Evolutionary conservation across 192 early-diverging fungal genomes (phyloP).

Genomic region (Backusella australiensis): DNA sequence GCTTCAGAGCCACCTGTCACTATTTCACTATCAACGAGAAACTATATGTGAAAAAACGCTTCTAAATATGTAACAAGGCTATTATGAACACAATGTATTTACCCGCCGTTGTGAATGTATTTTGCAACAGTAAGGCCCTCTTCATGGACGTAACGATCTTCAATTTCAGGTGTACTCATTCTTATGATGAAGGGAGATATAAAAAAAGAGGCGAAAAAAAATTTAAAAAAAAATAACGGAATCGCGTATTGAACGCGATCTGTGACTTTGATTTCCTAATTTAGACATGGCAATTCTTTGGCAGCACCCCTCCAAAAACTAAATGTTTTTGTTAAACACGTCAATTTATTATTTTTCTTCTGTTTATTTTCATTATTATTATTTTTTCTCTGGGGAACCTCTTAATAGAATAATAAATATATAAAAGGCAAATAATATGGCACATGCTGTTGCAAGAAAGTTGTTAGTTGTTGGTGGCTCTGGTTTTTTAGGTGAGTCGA

Average conservation of each 20-base stretch:
- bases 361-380: background rate
- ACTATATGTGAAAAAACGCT: background rate
- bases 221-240: background rate
- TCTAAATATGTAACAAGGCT: background rate
- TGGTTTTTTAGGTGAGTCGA: constrained; percentile 54
- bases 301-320: background rate
- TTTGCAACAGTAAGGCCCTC: background rate
- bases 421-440: background rate
- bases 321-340: constrained; percentile 1
- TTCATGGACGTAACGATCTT: background rate
- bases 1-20: background rate
- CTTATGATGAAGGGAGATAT: background rate
- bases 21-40: background rate
- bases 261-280: background rate
- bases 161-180: background rate
- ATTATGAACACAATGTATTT: background rate
- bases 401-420: background rate
- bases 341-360: background rate
- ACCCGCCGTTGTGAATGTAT: background rate
- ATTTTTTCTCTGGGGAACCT: background rate
- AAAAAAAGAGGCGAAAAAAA: background rate
- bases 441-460: constrained; percentile 26
- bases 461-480: constrained; percentile 63
- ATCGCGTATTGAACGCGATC: background rate
- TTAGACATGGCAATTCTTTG: background rate